Evolutionary conservation across 345 rosid species (phyloP), one percentile per base, ranked within the genome.

Genomic region (Eucalyptus curtisii): DNA sequence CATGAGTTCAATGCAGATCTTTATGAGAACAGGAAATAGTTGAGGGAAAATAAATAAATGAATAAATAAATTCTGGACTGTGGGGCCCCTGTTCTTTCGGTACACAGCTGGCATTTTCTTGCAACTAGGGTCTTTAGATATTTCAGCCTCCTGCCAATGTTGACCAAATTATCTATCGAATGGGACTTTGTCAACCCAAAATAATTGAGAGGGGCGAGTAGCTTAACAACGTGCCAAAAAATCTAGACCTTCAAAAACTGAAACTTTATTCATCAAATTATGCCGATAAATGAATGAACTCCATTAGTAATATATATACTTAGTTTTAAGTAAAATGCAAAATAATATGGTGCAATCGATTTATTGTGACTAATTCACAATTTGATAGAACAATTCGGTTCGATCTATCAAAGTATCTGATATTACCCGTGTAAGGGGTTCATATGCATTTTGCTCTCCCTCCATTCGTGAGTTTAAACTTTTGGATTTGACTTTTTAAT

Each of bases 401-500:
- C 0, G 12, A 68, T 13, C 76, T 30, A 68, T 68, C 25, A 5
- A 33, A 71, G 13, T 19, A 5, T 14, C 25, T 20, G 7, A 5
- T 14, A 4, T 64, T 64, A 4, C 3, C 1, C 5, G 0, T 15
- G 10, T 64, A n/a, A 64, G 20, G 1, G 10, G 0, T 13, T 1
- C 8, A n/a, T 64, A 64, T 16, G 40, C 3, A 2, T 14, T 64
- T 15, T 64, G 16, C 5, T 64, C 5, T 14, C 37, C 3, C 3
- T 15, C 5, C 3, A n/a, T 0, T 0, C 7, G 1, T n/a, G 0
- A 64, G 5, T 64, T 64, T 14, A 64, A 64, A 1, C 3, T n/a
- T n/a, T 13, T 64, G 2, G 2, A 7, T n/a, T 14, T 2, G 1
- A n/a, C 40, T n/a, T 64, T 64, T 3, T 8, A n/a, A n/a, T n/a